phyloP scores from a whole-genome alignment of 1,284 basidiomycete genomes.

The Somion occarium region DNA sequence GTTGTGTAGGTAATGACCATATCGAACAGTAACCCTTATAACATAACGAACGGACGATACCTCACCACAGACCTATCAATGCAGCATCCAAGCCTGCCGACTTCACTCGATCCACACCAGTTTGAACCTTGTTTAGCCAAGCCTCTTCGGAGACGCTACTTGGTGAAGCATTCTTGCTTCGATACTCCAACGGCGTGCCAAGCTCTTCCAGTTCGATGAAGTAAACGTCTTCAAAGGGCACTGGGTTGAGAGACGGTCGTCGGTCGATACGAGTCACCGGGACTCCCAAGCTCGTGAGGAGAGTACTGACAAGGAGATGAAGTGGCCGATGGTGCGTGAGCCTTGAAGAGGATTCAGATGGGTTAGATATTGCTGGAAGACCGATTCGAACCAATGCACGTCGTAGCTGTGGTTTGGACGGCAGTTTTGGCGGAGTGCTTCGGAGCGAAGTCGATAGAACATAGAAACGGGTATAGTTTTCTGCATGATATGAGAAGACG shows the following conservation, averaged over 20 bases:
- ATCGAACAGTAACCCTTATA: too few relatives aligned
- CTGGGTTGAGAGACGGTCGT: constrained; percentile 43
- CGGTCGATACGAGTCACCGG: constrained; percentile 54
- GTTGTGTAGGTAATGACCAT: too few relatives aligned
- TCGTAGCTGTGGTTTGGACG: constrained; percentile 16
- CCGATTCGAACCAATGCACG: constrained; percentile 38
- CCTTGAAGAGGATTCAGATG: neutral
- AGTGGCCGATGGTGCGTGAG: constrained; percentile 16
- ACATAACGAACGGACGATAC: too few relatives aligned
- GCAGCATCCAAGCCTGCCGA: constrained; percentile 30
- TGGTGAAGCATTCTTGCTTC: neutral
- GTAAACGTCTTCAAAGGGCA: constrained; percentile 58
- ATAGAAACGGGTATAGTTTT: constrained; percentile 63
- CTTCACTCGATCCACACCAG: constrained; percentile 31
- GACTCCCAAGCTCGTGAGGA: constrained; percentile 28
- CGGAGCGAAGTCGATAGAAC: constrained; percentile 37
- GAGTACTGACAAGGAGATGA: constrained; percentile 23
- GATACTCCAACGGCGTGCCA: constrained; percentile 9
- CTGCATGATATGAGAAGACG: constrained; percentile 37
- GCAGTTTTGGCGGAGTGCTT: constrained; percentile 16
- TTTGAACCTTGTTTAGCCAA: constrained; percentile 29
- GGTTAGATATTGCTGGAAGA: constrained; percentile 1
- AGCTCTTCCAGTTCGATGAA: constrained; percentile 28
- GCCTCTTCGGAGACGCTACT: constrained; percentile 11
- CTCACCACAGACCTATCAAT: constrained; percentile 28